Percentiles rank a stretch among this genome's conserved stretches.
Conservation (phyloP, 805 yeast species). For the Metschnikowia shivogae region DNA sequence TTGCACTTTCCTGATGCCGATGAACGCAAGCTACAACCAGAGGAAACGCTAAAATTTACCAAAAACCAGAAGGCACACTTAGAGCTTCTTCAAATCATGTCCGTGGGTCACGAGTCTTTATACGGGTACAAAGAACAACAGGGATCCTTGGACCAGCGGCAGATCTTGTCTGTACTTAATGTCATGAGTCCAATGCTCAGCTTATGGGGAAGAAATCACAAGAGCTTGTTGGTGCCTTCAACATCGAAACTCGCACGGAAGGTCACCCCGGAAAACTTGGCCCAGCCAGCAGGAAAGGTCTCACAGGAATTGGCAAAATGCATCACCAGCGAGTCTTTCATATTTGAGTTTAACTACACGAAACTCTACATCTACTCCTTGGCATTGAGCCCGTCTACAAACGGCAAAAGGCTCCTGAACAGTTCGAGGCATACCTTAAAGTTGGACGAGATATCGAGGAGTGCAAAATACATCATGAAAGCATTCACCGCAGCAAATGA, state of each 20-base stretch:
- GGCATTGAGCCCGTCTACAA: conserved; percentile 52
- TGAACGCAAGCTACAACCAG: conserved; percentile 9
- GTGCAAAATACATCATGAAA: conserved; percentile 72
- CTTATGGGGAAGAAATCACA: conserved; percentile 70
- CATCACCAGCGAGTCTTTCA: conserved; percentile 65
- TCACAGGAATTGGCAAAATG: conserved; percentile 36
- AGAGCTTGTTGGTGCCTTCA: conserved; percentile 49
- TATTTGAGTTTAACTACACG: conserved; percentile 81
- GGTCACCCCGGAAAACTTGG: conserved; percentile 24
- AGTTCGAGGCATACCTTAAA: conserved; percentile 32
- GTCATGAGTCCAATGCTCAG: conserved; percentile 74
- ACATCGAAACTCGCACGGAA: conserved; percentile 36
- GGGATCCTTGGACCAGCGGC: conserved; percentile 51
- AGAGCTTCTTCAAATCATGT: conserved; percentile 72
- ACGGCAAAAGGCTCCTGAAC: conserved; percentile 11
- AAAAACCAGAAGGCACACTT: conserved; percentile 68
- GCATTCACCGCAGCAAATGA: conserved; percentile 86
- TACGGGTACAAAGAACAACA: conserved; percentile 62
- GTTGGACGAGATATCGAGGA: conserved; percentile 64
- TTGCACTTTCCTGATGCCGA: conserved; percentile 34
- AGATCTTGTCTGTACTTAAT: conserved; percentile 65
- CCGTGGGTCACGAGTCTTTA: conserved; percentile 78
- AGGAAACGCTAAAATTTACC: conserved; percentile 48
- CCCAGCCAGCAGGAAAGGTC: conserved; percentile 31
- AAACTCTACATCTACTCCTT: conserved; percentile 79